Evolutionary conservation across 2,329 filamentous ascomycete species (phyloP).

Genomic region (Knufia fluminis): DNA sequence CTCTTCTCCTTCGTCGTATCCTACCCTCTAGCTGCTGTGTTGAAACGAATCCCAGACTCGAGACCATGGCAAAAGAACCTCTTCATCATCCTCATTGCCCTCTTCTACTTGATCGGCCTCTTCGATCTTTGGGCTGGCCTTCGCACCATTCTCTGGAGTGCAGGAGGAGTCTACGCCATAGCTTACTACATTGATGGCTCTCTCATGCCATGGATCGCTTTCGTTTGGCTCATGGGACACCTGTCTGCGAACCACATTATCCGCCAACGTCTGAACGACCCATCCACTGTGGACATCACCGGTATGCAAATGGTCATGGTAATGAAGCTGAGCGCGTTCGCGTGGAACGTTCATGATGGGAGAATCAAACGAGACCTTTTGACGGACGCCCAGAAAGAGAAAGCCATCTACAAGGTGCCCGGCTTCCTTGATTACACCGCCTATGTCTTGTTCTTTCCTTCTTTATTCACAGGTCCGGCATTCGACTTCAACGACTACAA

Average conservation of each 20-base stretch:
- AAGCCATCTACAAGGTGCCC: conserved; percentile 67
- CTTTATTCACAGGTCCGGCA: conserved; percentile 77
- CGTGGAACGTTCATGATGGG: conserved; percentile 96
- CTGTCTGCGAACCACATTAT: conserved; percentile 84
- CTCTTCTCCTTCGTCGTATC: conserved; percentile 84
- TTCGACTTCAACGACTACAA: conserved; percentile 93
- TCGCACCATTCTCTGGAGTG: conserved; percentile 67
- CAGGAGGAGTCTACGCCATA: conserved; percentile 71
- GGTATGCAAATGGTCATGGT: conserved; percentile 95
- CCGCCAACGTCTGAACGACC: conserved; percentile 61
- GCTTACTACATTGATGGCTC: conserved; percentile 74
- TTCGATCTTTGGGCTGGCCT: conserved; percentile 87
- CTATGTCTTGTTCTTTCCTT: conserved; percentile 93
- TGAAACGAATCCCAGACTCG: conserved; percentile 83
- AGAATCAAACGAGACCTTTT: conserved; percentile 67
- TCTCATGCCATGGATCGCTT: conserved; percentile 96
- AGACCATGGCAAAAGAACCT: conserved; percentile 77
- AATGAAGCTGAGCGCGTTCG: conserved; percentile 95
- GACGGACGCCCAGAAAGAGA: conserved; percentile 77
- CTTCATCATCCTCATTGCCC: conserved; percentile 68
- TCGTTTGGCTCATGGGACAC: conserved; percentile 89
- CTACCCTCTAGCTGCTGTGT: conserved; percentile 76
- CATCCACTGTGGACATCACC: conserved; percentile 71
- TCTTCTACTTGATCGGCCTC: conserved; percentile 88
- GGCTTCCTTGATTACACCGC: conserved; percentile 70